Base-by-base conservation (phyloP, 2,329 filamentous ascomycete species). In the Penicillium janthinellum region DNA sequence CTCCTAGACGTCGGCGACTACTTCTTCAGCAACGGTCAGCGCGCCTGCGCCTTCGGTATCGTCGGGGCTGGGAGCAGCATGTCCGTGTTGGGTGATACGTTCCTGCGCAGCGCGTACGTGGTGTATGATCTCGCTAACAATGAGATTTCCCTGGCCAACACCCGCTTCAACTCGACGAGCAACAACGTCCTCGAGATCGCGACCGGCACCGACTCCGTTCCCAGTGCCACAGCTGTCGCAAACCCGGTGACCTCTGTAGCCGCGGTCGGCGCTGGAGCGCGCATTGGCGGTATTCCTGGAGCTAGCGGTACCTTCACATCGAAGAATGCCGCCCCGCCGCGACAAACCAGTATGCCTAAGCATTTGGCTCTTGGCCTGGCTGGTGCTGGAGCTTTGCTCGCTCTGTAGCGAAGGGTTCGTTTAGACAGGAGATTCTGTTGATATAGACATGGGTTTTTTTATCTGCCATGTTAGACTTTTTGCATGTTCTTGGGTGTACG, bases 61-160 rank as follows among this genome's bases (percentile, higher is more conserved):
- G 76, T 74, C 3, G 82, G 83, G 0, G 77, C 83, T 0, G 71
- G 71, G 3, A 80, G 78, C 37, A 73, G 75, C 62, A 80, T 78
- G 22, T 71, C 80, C 6, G 81, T 87, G 6, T 78, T 88, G 1
- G 86, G 86, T 34, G 85, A 88, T 70, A 88, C 85, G 0, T 88
- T 88, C 75, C 74, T 88, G 15, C 83, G 85, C 57, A 84, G 81
- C 56, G 85, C 85, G 2, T 88, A 88, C 68, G 84, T 87, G 47
- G 86, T 88, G 1, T 88, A 87, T 71, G 85, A 88, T 61, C 76
- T 88, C 14, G 73, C 71, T 20, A 84, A 83, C 71, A 86, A 88
- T 70, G 78, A 86, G 68, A 86, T 88, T 64, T 84, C 82, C 2
- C 73, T 88, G 20, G 86, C 85, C 3, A 84, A 85, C 66, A 87